Base-by-base conservation (phyloP, 441 rosid species). In the Euphorbia celastroides region DNA sequence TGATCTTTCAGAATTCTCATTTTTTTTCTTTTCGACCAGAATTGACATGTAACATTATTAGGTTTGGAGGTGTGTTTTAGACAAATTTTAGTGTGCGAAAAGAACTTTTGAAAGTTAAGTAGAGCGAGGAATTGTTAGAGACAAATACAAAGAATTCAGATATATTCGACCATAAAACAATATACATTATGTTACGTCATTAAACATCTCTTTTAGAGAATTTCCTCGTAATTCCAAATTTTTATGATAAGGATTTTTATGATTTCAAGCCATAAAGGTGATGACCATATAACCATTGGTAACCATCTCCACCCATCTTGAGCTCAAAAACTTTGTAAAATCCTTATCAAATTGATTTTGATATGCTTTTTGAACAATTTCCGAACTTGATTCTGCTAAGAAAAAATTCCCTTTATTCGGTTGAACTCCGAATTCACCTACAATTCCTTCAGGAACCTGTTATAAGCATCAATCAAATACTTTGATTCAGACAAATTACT, bases 1-100 rank as follows among this genome's bases (percentile, higher is more conserved):
- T 71, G 19, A 55, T 67, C 7, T 64, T 50, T 32, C 44, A 34
- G 38, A 9, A 34, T 34, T 34, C 9, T 34, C n/a, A n/a, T n/a
- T n/a, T n/a, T n/a, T n/a, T n/a, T n/a, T n/a, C n/a, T n/a, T n/a
- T n/a, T n/a, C n/a, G n/a, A n/a, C n/a, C n/a, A n/a, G n/a, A n/a
- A n/a, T n/a, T n/a, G n/a, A n/a, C n/a, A n/a, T n/a, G n/a, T n/a
- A n/a, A n/a, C n/a, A n/a, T n/a, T n/a, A n/a, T n/a, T n/a, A n/a
- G n/a, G n/a, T n/a, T n/a, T n/a, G n/a, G n/a, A n/a, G n/a, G n/a
- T n/a, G n/a, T n/a, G n/a, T n/a, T n/a, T n/a, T n/a, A n/a, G n/a
- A n/a, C n/a, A n/a, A n/a, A n/a, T n/a, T n/a, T n/a, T n/a, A n/a
- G n/a, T n/a, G n/a, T n/a, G n/a, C n/a, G n/a, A n/a, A n/a, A n/a